Conservation (phyloP, 2,329 filamentous ascomycete genomes). For the Ceratocystis variospora region DNA sequence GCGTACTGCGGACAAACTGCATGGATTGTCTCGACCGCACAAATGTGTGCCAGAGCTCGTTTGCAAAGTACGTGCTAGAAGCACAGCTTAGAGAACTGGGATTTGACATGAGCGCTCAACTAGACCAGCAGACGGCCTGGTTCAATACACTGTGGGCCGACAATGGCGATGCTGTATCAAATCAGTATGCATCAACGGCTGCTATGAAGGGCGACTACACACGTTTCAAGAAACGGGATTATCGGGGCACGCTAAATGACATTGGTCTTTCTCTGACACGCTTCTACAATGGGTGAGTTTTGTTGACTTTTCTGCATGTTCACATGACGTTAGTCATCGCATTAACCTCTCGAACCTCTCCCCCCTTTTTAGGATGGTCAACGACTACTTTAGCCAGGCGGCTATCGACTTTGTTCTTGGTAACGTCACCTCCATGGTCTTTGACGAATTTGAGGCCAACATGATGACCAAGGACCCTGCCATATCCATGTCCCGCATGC, state of each 20-base stretch:
- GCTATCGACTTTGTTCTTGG: conserved; percentile 90
- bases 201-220: conserved; percentile 97
- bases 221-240: conserved; percentile 76
- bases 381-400: conserved; percentile 92
- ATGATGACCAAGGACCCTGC: conserved; percentile 91
- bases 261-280: conserved; percentile 75
- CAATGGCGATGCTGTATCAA: conserved; percentile 89
- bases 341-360: conserved; percentile 12
- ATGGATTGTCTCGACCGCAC: conserved; percentile 98
- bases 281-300: conserved; percentile 50
- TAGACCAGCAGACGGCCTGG: conserved; percentile 72
- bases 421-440: conserved; percentile 70
- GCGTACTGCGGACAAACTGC: conserved; percentile 85
- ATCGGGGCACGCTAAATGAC: conserved; percentile 81
- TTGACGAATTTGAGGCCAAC: conserved; percentile 85
- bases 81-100: conserved; percentile 62
- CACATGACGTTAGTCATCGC: not conserved
- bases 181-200: conserved; percentile 89
- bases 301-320: not conserved
- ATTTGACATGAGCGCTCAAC: conserved; percentile 58
- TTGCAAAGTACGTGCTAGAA: conserved; percentile 71
- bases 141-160: conserved; percentile 97
- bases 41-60: conserved; percentile 88
- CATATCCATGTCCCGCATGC: conserved; percentile 68
- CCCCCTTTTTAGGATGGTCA: conserved; percentile 65